Base-by-base conservation (phyloP, 352 stramenopile genomes). In the Pythium rhizo-oryzae region DNA sequence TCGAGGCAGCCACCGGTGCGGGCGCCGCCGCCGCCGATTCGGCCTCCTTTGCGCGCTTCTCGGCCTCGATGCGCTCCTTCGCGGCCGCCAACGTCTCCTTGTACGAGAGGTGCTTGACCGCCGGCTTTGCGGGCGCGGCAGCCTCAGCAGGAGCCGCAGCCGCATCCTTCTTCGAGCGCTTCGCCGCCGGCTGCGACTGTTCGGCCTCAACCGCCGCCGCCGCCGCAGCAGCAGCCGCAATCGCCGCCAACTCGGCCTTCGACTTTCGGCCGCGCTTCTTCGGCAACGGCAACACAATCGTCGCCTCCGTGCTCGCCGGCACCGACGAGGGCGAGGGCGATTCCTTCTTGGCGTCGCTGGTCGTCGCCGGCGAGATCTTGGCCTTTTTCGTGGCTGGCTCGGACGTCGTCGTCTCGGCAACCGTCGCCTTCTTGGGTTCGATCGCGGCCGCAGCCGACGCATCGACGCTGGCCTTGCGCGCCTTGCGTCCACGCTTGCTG, bases 81-180 rank as follows among this genome's bases (percentile, higher is more conserved):
- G 69, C 85, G 1, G 65, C 67, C 30, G 64, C 72, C n/a, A 90
- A 47, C 11, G 75, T 86, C 24, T 81, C 74, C 63, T 76, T 47
- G 46, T 88, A 88, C 9, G 55, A 44, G 13, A 56, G 24, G 0
- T 54, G 58, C 33, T 70, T 55, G 2, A 44, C 23, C 28, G 56
- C 9, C n/a, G 37, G 30, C n/a, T 62, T 54, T 15, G 43, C 43
- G 12, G 24, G 53, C 18, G 43, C 56, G 13, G 30, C 55, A 15
- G 51, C 39, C n/a, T 33, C 30, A 0, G 51, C 21, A 28, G 24
- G 39, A 7, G 37, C n/a, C 12, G 50, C 21, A 28, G 24, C 50
- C n/a, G n/a, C n/a, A n/a, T 25, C 44, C 8, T 69, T 80, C 62
- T 84, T 86, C 16, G 73, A 66, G 35, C 78, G 78, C 69, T 87